These are phyloP conservation scores for Russula olivacea DNA, from an alignment of 768 basidiomycete species.

Conservation along the genomic window DNA sequence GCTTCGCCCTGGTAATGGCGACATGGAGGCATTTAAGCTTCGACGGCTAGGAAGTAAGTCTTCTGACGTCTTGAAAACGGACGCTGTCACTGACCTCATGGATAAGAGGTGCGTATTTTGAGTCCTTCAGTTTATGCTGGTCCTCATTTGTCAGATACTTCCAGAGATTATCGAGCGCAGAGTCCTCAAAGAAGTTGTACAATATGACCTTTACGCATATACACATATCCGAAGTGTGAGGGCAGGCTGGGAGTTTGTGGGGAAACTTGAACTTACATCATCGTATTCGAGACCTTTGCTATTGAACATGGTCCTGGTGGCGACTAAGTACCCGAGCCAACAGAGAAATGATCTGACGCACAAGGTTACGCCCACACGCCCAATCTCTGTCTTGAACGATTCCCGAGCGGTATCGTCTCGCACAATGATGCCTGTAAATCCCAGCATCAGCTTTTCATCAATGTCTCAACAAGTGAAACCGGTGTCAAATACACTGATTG, in stretches of 20 bases:
- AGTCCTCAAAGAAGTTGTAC: slow-evolving; percentile 72
- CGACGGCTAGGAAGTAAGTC: neutral
- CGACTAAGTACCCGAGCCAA: neutral
- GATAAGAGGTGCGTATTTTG: slow-evolving; percentile 3
- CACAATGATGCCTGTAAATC: slow-evolving; percentile 57
- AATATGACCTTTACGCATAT: slow-evolving; percentile 49
- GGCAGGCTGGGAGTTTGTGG: too few species aligned
- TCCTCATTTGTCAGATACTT: neutral
- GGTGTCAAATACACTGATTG: slow-evolving; percentile 46
- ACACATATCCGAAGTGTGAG: neutral
- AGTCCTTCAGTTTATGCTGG: neutral
- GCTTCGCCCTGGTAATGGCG: slow-evolving; percentile 64
- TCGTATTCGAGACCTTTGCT: slow-evolving; percentile 66
- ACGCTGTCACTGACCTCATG: slow-evolving; percentile 10
- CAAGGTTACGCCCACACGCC: slow-evolving; percentile 55
- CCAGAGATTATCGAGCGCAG: slow-evolving; percentile 35
- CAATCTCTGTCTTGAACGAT: slow-evolving; percentile 45
- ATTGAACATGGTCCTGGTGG: slow-evolving; percentile 46
- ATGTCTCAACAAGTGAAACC: neutral
- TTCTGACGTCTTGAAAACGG: neutral
- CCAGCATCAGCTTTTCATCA: neutral
- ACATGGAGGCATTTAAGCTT: slow-evolving; percentile 68
- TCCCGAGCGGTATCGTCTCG: slow-evolving; percentile 51
- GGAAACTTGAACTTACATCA: slow-evolving; percentile 37
- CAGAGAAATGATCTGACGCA: slow-evolving; percentile 29